Evolutionary conservation across 139 green algal genomes (phyloP).

Genomic region (Chlamydomonas sphaeroides): DNA sequence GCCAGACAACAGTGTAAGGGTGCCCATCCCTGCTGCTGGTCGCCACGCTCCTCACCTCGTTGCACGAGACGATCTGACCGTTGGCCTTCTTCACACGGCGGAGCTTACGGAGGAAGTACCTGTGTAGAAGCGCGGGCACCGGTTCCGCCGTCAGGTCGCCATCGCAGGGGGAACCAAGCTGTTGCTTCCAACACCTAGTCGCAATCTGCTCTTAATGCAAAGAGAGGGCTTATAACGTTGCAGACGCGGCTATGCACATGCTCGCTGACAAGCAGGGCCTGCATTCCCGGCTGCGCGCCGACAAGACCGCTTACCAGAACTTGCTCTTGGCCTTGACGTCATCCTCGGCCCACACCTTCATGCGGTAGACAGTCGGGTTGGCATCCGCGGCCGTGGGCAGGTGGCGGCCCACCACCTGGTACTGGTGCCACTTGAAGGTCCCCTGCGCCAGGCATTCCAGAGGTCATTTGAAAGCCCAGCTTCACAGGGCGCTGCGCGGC

Average conservation of each 20-base stretch:
- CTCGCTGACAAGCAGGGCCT: too few species aligned
- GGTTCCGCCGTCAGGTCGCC: slow-evolving; percentile 9
- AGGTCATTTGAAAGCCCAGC: too few species aligned
- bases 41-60: slow-evolving; percentile 85
- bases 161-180: too few species aligned
- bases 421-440: slow-evolving; percentile 96
- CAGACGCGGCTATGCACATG: too few species aligned
- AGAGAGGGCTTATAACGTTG: too few species aligned
- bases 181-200: too few species aligned
- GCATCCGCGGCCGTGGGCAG: slow-evolving; percentile 89
- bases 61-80: slow-evolving; percentile 96
- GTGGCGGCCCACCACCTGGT: slow-evolving; percentile 98
- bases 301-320: slow-evolving; percentile 91
- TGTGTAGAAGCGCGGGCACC: slow-evolving; percentile 49
- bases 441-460: slow-evolving; percentile 64
- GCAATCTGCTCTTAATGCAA: too few species aligned
- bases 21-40: too few species aligned
- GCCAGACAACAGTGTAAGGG: too few species aligned
- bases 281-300: too few species aligned
- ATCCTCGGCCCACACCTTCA: slow-evolving; percentile 99
- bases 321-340: slow-evolving; percentile 94
- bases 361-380: slow-evolving; percentile 94
- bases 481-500: too few species aligned
- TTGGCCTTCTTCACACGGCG: slow-evolving; percentile 99
- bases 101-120: slow-evolving; percentile 98